Evolutionary conservation across 768 basidiomycete species (phyloP), one percentile per base, ranked within the genome.

Genomic region (Mycena metata): DNA sequence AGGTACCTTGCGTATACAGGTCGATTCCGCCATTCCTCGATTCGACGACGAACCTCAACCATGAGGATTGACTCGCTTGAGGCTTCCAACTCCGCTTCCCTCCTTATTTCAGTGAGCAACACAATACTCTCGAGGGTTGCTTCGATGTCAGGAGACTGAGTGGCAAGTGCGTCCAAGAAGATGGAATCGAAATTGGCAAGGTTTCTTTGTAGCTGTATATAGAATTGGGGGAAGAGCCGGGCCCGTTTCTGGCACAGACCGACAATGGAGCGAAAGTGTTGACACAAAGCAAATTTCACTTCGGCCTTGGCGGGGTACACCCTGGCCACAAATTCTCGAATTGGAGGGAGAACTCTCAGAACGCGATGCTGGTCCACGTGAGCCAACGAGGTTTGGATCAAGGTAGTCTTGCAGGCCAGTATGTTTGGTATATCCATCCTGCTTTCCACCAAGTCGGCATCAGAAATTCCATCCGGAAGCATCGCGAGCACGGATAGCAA

Each of bases 391-490:
- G 62, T 64, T 23, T 46, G 62, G 21, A 64, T 45, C 11, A 64
- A 33, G 3, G 49, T 52, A 16, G 62, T 39, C 33, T 64, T 64
- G 52, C 41, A 51, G n/a, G 35, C 7, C 16, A 64, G 33, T 21
- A 55, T 33, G 30, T 42, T 45, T 1, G 51, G 36, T 7, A 64
- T 64, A 2, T 16, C 39, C 17, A 24, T 12, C 17, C 42, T 7
- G 36, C 45, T 52, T 23, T 64, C 51, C 2, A n/a, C 30, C 15
- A 64, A 26, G 17, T 64, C 62, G 21, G 42, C n/a, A 35, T 64
- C 62, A 2, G 62, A 39, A 2, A 64, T n/a, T 17, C 62, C 62
- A 55, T 64, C 51, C 2, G 62, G 62, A n/a, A 64, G 62, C 24
- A 55, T 50, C 9, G 62, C 35, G 6, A 64, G 62, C 23, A 64